Evolutionary conservation across 1,284 basidiomycete genomes (phyloP).

Genomic region (Sutorius eximius): DNA sequence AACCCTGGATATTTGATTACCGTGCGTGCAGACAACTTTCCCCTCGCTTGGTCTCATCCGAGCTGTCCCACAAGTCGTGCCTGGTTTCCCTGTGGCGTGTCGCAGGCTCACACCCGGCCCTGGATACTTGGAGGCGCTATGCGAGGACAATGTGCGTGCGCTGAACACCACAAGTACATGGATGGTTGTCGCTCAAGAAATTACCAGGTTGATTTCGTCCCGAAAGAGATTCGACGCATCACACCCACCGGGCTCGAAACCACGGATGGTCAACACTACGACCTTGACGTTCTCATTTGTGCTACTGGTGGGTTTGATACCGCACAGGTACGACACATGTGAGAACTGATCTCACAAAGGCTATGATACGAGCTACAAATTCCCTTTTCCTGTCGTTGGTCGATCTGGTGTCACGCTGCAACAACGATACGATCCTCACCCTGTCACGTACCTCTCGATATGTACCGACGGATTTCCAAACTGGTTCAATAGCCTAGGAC

Average conservation of each 20-base stretch:
- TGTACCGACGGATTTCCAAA: slow-evolving; percentile 63
- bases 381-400: slow-evolving; percentile 54
- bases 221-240: slow-evolving; percentile 49
- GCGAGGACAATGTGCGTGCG: slow-evolving; percentile 52
- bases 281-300: slow-evolving; percentile 60
- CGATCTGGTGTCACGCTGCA: slow-evolving; percentile 48
- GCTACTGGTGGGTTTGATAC: slow-evolving; percentile 45
- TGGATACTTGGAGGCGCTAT: slow-evolving; percentile 64
- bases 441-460: slow-evolving; percentile 54
- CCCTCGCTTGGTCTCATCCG: background rate
- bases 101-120: slow-evolving; percentile 64
- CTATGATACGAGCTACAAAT: slow-evolving; percentile 53
- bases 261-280: slow-evolving; percentile 49
- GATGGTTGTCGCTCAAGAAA: background rate
- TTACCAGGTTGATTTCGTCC: slow-evolving; percentile 56
- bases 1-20: slow-evolving; percentile 59
- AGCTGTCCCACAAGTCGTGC: slow-evolving; percentile 44
- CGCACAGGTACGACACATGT: background rate
- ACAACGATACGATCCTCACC: slow-evolving; percentile 52
- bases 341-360: slow-evolving; percentile 28
- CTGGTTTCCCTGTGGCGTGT: slow-evolving; percentile 57
- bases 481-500: slow-evolving; percentile 56
- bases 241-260: slow-evolving; percentile 57
- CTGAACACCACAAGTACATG: background rate
- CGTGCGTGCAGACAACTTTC: slow-evolving; percentile 36